These are phyloP conservation scores for Cytospora mali DNA, from an alignment of 2,329 filamentous ascomycete genomes.

Conservation along the genomic window DNA sequence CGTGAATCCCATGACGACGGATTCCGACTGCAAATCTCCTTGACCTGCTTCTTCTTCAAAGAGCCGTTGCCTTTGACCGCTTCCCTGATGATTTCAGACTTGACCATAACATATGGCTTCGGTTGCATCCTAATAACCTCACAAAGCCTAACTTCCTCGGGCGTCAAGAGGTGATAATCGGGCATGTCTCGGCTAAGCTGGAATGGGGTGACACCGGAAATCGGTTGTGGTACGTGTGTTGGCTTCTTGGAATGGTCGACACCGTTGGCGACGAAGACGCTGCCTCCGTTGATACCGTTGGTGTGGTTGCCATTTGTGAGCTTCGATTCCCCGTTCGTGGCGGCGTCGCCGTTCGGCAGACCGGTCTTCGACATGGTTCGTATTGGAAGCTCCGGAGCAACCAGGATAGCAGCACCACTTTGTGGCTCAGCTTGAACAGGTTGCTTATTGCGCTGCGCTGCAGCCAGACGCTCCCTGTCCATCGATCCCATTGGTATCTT, in stretches of 20 bases:
- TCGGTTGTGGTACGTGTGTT: constrained; percentile 57
- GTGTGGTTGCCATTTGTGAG: constrained; percentile 42
- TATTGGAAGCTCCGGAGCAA: constrained; percentile 76
- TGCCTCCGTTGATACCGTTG: constrained; percentile 53
- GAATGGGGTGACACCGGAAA: constrained; percentile 65
- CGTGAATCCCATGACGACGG: constrained; percentile 67
- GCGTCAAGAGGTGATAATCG: constrained; percentile 82
- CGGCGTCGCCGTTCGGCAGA: constrained; percentile 35
- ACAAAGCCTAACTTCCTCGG: constrained; percentile 85
- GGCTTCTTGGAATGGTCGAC: constrained; percentile 48
- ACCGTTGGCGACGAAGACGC: constrained; percentile 50
- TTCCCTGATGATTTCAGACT: constrained; percentile 88
- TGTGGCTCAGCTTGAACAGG: constrained; percentile 68
- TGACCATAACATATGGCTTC: constrained; percentile 93
- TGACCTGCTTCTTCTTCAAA: constrained; percentile 92
- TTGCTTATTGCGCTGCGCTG: constrained; percentile 69
- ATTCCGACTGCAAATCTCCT: constrained; percentile 70
- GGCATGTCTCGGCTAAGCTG: constrained; percentile 74
- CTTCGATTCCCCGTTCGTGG: constrained; percentile 55
- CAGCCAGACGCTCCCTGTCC: constrained; percentile 77
- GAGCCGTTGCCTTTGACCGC: constrained; percentile 85
- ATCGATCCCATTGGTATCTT: constrained; percentile 75
- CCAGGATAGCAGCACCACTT: constrained; percentile 73
- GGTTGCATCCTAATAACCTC: constrained; percentile 82
- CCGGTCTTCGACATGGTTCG: constrained; percentile 47